phyloP scores from a whole-genome alignment of 495 filamentous ascomycete genomes.

The Talaromyces borbonicus region DNA sequence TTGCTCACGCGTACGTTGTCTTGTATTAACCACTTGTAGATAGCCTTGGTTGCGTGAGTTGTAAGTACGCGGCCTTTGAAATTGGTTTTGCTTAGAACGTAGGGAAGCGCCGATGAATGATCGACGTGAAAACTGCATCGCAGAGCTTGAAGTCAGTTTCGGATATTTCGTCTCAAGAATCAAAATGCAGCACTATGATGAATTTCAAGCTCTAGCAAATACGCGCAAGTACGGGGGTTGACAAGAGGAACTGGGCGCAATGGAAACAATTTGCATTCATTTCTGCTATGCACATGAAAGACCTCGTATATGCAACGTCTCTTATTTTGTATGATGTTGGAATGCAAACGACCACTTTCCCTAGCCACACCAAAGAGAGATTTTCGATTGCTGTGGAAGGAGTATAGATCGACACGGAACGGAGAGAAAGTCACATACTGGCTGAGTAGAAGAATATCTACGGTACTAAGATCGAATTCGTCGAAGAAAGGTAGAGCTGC shows the following conservation, averaged over 20 bases:
- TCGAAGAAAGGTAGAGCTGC: slow-evolving; percentile 94
- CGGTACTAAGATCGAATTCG: slow-evolving; percentile 93
- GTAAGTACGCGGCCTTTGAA: slow-evolving; percentile 96
- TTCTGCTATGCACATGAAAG: slow-evolving; percentile 10
- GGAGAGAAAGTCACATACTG: slow-evolving; percentile 57
- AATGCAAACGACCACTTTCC: neutral
- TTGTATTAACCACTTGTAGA: slow-evolving; percentile 98
- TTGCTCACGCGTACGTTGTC: slow-evolving; percentile 85
- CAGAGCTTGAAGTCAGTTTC: slow-evolving; percentile 14
- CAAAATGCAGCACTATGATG: neutral
- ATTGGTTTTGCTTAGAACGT: slow-evolving; percentile 94
- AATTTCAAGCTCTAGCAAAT: neutral
- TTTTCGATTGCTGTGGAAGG: too few species aligned
- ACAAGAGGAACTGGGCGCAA: slow-evolving; percentile 1
- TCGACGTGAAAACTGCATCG: slow-evolving; percentile 82
- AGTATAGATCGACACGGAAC: neutral
- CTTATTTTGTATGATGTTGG: neutral
- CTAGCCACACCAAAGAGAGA: too few species aligned
- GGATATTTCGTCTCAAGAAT: slow-evolving; percentile 2
- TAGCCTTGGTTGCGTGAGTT: slow-evolving; percentile 97
- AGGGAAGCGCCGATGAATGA: slow-evolving; percentile 91
- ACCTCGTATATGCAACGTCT: neutral
- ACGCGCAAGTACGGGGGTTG: slow-evolving; percentile 2
- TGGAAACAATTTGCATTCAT: slow-evolving; percentile 11
- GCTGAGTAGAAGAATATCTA: slow-evolving; percentile 93